Base-by-base conservation (phyloP, 192 early-diverging fungal species). In the Podila epigama region DNA sequence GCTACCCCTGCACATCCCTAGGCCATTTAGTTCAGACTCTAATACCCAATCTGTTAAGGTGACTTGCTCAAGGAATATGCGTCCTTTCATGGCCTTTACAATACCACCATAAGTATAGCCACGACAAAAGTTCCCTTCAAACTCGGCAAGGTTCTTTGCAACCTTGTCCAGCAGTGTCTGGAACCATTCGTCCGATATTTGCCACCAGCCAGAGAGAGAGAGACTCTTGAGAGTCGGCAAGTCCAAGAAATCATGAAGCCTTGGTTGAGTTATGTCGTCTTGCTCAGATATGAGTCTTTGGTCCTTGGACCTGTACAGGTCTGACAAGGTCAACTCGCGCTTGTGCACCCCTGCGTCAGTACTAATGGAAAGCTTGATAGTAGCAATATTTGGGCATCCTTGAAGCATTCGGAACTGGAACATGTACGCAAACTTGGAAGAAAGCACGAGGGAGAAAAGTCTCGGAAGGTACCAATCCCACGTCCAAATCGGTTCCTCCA, bases 381-480 rank as follows among this genome's bases (percentile, higher is more conserved):
- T 39, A 5, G 22, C 58, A 12, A 59, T 25, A 4, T 35, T 28
- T 8, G 58, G 39, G 18, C 58, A 59, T 1, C 37, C 22, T 18
- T 15, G 7, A 22, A 59, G 39, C 39, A 42, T 59, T 27, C 15
- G 33, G 58, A 59, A 59, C 16, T 42, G 58, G 58, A 59, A 59
- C 22, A 25, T 41, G 58, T 42, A 59, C 15, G 58, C 58, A 59
- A 59, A 59, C 10, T 34, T 39, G 1, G 58, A 34, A 16, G 58
- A 29, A 2, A 59, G 27, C 20, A 29, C 25, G 15, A 59, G 10
- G 9, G 58, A 2, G 2, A 40, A 40, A 6, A 59, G 20, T 4
- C 39, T 35, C 13, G 58, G 39, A 28, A 59, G 39, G 58, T 41
- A 28, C 58, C 58, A 59, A 27, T 59, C 37, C 58, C 58, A 59